These are phyloP conservation scores for Nicotiana obtusifolia DNA, from an alignment of 257 asterid genomes.

Conservation along the genomic window DNA sequence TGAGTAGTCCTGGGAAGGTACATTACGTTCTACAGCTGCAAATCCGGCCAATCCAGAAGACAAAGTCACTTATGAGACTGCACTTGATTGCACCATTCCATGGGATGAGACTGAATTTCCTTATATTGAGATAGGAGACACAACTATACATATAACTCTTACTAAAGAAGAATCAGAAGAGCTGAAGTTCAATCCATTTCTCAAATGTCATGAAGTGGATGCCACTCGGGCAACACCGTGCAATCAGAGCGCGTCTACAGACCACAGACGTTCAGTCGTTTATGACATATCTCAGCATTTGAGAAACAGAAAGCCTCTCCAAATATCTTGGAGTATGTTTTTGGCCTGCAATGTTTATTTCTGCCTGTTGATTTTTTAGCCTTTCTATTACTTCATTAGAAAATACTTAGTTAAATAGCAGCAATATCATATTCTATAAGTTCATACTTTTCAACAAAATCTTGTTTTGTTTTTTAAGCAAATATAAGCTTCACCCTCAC, in stretches of 20 bases:
- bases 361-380: neutral
- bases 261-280: slow-evolving; percentile 58
- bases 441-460: neutral
- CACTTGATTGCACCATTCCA: slow-evolving; percentile 51
- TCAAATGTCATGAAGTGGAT: slow-evolving; percentile 43
- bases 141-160: slow-evolving; percentile 35
- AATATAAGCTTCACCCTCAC: neutral
- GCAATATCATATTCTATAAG: neutral
- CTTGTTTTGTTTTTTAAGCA: neutral
- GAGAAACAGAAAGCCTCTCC: slow-evolving; percentile 49
- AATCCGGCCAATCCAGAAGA: slow-evolving; percentile 41
- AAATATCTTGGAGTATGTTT: slow-evolving; percentile 49
- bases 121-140: slow-evolving; percentile 40
- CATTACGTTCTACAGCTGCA: slow-evolving; percentile 51
- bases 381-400: neutral
- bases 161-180: slow-evolving; percentile 39
- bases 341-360: neutral
- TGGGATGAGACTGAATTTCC: slow-evolving; percentile 55
- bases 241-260: slow-evolving; percentile 55
- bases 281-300: slow-evolving; percentile 57
- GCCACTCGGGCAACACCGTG: slow-evolving; percentile 54
- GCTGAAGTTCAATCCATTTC: slow-evolving; percentile 55
- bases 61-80: slow-evolving; percentile 34
- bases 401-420: neutral
- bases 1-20: slow-evolving; percentile 29